Conservation (phyloP, 2,329 filamentous ascomycete species). For the Ophidiomyces ophidiicola region DNA sequence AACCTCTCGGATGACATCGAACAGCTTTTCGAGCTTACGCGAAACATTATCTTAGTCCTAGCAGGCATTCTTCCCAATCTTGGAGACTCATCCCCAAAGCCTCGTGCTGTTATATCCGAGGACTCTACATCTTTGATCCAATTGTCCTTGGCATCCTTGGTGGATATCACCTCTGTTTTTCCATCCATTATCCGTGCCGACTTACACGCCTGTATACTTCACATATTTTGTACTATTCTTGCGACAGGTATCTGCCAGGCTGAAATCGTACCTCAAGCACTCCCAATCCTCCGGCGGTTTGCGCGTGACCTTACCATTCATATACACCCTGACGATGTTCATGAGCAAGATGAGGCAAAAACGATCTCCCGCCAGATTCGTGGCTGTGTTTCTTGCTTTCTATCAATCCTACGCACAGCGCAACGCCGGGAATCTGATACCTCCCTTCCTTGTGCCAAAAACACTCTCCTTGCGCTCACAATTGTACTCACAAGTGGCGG, state of each 20-base stretch:
- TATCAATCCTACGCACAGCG: conserved; percentile 51
- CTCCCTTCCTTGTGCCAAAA: conserved; percentile 81
- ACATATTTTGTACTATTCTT: conserved; percentile 90
- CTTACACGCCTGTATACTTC: conserved; percentile 87
- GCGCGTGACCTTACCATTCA: conserved; percentile 55
- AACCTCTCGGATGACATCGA: conserved; percentile 94
- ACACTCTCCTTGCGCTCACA: conserved; percentile 75
- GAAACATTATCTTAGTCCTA: conserved; percentile 88
- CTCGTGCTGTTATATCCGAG: conserved; percentile 69
- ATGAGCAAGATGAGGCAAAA: conserved; percentile 28
- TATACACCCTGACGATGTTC: conserved; percentile 27
- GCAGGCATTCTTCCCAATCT: conserved; percentile 73
- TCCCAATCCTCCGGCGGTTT: conserved; percentile 87
- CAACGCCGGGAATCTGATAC: conserved; percentile 49
- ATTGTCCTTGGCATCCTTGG: conserved; percentile 71
- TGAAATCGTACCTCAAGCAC: conserved; percentile 73
- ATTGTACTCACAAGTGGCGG: conserved; percentile 74
- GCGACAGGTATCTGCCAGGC: conserved; percentile 78
- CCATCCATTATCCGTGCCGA: conserved; percentile 94
- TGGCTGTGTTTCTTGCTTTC: conserved; percentile 68
- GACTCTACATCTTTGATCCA: conserved; percentile 72
- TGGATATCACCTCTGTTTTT: conserved; percentile 91
- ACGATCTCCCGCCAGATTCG: conserved; percentile 59
- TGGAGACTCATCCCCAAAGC: conserved; percentile 43
- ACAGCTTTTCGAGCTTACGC: conserved; percentile 89